Evolutionary conservation across 495 filamentous ascomycete genomes (phyloP).

Genomic region (Podospora sp.): DNA sequence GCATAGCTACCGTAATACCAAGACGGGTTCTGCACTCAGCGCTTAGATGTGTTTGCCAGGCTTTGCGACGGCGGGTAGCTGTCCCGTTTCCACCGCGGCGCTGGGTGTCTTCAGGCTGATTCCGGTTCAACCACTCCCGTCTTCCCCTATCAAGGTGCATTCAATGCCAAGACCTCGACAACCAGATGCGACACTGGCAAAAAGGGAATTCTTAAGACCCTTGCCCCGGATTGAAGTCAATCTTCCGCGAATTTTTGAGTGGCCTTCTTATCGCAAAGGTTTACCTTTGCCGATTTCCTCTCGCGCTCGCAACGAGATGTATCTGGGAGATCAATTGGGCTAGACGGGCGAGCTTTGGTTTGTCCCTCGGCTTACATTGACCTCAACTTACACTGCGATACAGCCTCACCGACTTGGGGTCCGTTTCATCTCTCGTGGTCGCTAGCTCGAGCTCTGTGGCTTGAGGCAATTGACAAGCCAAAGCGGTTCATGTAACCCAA

Average conservation of each 20-base stretch:
- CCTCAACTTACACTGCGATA: background rate
- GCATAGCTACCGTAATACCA: conserved; percentile 9
- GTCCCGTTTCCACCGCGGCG: background rate
- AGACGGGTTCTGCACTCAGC: background rate
- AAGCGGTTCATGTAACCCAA: background rate
- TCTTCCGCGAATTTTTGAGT: background rate
- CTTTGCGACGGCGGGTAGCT: conserved; percentile 9
- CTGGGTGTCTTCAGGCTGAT: conserved; percentile 12
- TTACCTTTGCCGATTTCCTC: background rate
- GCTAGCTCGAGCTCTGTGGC: background rate
- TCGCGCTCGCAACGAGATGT: background rate
- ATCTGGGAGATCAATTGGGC: background rate
- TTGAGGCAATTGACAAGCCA: background rate
- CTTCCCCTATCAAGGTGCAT: background rate
- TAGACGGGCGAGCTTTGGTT: background rate
- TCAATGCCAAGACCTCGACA: conserved; percentile 20
- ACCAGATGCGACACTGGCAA: conserved; percentile 11
- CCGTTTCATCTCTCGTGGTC: no score
- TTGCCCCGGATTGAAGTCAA: background rate
- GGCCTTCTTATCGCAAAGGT: background rate
- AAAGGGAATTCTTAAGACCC: background rate
- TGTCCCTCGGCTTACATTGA: background rate
- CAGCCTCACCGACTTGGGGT: no score
- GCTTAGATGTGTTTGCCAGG: background rate
- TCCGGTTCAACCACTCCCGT: conserved; percentile 14